phyloP scores from a whole-genome alignment of 2,329 filamentous ascomycete species.

The Meredithiella fracta region DNA sequence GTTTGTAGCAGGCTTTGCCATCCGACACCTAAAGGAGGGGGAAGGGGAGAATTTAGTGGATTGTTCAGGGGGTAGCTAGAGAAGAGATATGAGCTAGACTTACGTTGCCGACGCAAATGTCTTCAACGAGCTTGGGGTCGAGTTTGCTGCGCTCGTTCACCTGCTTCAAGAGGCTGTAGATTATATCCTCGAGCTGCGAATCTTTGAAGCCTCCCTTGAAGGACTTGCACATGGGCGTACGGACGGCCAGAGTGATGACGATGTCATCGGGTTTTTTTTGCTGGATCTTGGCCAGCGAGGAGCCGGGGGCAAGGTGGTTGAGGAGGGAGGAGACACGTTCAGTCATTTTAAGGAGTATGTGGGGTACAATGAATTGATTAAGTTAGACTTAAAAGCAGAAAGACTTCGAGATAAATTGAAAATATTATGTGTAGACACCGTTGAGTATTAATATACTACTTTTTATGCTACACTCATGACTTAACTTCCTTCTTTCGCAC shows the following conservation, averaged over 20 bases:
- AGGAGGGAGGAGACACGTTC: slow-evolving; percentile 79
- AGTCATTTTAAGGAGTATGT: slow-evolving; percentile 44
- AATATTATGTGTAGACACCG: no score
- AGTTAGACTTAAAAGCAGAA: no score
- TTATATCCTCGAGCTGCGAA: slow-evolving; percentile 69
- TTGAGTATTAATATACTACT: no score
- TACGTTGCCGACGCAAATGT: slow-evolving; percentile 87
- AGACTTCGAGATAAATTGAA: no score
- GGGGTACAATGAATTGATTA: not conserved
- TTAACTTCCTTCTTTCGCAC: no score
- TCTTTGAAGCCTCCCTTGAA: slow-evolving; percentile 93
- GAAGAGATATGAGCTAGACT: slow-evolving; percentile 19
- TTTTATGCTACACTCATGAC: no score
- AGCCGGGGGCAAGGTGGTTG: slow-evolving; percentile 64
- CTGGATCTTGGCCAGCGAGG: slow-evolving; percentile 58
- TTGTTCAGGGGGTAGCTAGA: not conserved
- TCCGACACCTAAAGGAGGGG: slow-evolving; percentile 51
- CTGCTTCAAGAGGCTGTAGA: slow-evolving; percentile 69
- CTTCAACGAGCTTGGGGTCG: slow-evolving; percentile 67
- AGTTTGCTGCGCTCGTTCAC: slow-evolving; percentile 55
- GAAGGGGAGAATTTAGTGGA: not conserved
- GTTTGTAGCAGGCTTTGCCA: slow-evolving; percentile 73
- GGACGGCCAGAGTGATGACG: slow-evolving; percentile 82
- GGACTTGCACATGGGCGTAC: slow-evolving; percentile 77
- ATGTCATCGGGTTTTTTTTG: slow-evolving; percentile 91